Evolutionary conservation across 208 protist genomes (phyloP).

Genomic region (Strigomonas oncopelti): DNA sequence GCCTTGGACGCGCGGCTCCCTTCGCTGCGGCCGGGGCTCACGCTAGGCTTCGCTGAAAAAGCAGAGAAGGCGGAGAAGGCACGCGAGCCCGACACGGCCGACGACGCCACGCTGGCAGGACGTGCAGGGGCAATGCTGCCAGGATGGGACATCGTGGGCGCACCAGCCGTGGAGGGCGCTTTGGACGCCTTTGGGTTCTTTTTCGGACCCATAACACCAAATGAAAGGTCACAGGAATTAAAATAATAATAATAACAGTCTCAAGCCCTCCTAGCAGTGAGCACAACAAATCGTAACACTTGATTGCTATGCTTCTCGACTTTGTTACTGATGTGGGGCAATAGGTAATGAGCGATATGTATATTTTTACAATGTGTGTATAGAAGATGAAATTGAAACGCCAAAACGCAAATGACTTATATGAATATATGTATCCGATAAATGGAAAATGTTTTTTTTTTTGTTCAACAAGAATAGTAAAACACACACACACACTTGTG

Average conservation of each 20-base stretch:
- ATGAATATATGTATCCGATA: no score
- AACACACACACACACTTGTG: not conserved
- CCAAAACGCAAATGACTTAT: no score
- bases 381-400: not conserved
- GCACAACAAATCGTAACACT: no score
- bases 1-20: not conserved
- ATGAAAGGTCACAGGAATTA: not conserved
- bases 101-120: not conserved
- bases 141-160: not conserved
- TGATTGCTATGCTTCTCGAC: not conserved
- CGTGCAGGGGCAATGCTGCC: not conserved
- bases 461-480: not conserved
- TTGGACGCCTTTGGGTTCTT: not conserved
- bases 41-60: not conserved
- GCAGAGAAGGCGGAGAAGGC: slow-evolving; percentile 5
- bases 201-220: not conserved
- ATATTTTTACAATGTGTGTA: slow-evolving; percentile 2
- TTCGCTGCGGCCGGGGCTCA: not conserved
- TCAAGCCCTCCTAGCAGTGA: not conserved
- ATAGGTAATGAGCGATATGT: slow-evolving; percentile 2
- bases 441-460: no score
- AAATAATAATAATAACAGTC: not conserved
- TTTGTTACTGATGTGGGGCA: not conserved
- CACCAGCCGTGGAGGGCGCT: not conserved
- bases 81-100: not conserved